Evolutionary conservation across 1,284 basidiomycete genomes (phyloP).

Genomic region (Phaffia rhodozyma): DNA sequence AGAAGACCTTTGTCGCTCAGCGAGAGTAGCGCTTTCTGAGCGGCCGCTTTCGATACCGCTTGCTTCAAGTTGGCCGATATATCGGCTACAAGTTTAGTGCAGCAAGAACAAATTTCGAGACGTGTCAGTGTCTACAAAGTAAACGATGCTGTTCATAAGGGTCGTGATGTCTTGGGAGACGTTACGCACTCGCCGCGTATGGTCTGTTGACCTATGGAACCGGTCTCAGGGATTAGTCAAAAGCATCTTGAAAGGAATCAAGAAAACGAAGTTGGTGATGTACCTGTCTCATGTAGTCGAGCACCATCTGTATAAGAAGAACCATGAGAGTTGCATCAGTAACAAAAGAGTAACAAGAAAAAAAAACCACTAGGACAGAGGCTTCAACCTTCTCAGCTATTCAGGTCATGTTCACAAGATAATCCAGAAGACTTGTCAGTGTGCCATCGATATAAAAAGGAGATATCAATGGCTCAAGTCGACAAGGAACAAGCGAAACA

Average conservation of each 20-base stretch:
- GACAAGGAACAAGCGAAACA: too few relatives aligned
- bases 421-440: not conserved
- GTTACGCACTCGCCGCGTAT: conserved; percentile 21
- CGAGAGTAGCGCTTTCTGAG: conserved; percentile 59
- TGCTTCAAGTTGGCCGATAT: conserved; percentile 69
- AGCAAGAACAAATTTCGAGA: conserved; percentile 8
- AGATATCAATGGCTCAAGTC: too few relatives aligned
- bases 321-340: not conserved
- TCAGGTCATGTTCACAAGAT: not conserved
- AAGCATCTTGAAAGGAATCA: conserved; percentile 23
- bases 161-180: conserved; percentile 10
- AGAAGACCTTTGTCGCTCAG: conserved; percentile 63
- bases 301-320: conserved; percentile 30
- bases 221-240: conserved; percentile 1
- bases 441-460: not conserved
- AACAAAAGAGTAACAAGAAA: not conserved
- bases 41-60: conserved; percentile 56
- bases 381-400: conserved; percentile 9
- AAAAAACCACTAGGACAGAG: not conserved
- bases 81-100: conserved; percentile 43
- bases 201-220: conserved; percentile 22
- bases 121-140: too few relatives aligned
- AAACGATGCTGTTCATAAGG: too few relatives aligned
- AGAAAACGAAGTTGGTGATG: conserved; percentile 12
- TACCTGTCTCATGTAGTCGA: conserved; percentile 61